Conservation (phyloP, 345 rosid species). For the Pistacia atlantica region DNA sequence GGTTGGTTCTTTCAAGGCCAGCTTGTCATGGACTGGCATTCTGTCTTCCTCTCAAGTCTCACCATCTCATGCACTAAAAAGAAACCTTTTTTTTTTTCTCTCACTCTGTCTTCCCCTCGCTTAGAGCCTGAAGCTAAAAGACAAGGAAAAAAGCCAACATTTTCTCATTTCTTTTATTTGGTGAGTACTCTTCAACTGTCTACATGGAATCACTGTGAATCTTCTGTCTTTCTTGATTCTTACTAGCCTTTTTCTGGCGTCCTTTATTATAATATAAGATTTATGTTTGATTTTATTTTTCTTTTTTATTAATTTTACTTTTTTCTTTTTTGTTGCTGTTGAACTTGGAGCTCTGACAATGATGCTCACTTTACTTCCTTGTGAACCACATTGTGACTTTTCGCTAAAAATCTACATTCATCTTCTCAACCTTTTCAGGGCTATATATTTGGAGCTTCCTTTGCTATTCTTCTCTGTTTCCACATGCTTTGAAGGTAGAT, state of each 20-base stretch:
- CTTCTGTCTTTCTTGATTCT: slow-evolving; percentile 17
- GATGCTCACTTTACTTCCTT: slow-evolving; percentile 23
- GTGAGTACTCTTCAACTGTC: slow-evolving; percentile 17
- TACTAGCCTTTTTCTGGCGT: slow-evolving; percentile 9
- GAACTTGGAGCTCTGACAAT: slow-evolving; percentile 13
- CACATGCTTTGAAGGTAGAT: slow-evolving; percentile 37
- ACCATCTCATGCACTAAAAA: slow-evolving; percentile 8
- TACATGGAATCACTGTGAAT: slow-evolving; percentile 37
- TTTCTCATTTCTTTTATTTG: slow-evolving; percentile 21
- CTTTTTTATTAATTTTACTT: background rate
- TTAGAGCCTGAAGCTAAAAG: background rate
- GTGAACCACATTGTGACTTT: slow-evolving; percentile 23
- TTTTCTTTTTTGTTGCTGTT: slow-evolving; percentile 28
- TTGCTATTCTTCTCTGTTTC: slow-evolving; percentile 25
- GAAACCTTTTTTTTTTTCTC: slow-evolving; percentile 4
- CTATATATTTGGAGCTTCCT: slow-evolving; percentile 31
- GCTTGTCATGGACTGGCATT: slow-evolving; percentile 58
- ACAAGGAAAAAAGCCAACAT: background rate
- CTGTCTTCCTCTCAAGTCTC: slow-evolving; percentile 5
- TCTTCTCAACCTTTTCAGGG: slow-evolving; percentile 11
- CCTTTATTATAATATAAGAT: background rate
- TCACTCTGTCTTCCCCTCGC: background rate
- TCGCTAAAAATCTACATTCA: slow-evolving; percentile 33
- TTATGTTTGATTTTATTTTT: no score
- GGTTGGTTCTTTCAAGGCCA: slow-evolving; percentile 43